phyloP scores from a whole-genome alignment of 148 eudicot genomes.

The Vaccinium darrowii region DNA sequence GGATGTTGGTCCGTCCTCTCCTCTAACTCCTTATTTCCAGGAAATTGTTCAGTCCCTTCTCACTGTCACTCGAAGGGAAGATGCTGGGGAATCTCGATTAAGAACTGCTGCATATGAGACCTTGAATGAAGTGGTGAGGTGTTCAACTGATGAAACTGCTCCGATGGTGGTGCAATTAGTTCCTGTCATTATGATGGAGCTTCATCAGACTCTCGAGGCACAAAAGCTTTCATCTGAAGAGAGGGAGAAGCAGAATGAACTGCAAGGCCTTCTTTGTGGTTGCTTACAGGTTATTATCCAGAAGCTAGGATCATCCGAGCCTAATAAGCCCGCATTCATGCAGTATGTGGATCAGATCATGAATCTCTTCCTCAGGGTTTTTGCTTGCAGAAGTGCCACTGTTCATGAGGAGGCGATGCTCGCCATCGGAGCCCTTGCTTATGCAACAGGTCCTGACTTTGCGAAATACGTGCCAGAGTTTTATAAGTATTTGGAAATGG shows the following conservation, averaged over 20 bases:
- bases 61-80: conserved; percentile 80
- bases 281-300: conserved; percentile 92
- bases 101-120: conserved; percentile 94
- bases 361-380: conserved; percentile 76
- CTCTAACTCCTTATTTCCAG: conserved; percentile 77
- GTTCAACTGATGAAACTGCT: conserved; percentile 87
- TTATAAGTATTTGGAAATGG: conserved; percentile 87
- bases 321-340: conserved; percentile 58
- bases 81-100: conserved; percentile 80
- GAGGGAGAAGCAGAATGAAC: conserved; percentile 73
- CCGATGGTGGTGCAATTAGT: conserved; percentile 75
- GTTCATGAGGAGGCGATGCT: conserved; percentile 98
- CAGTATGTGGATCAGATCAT: conserved; percentile 85
- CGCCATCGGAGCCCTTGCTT: conserved; percentile 92
- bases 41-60: conserved; percentile 87
- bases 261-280: conserved; percentile 96
- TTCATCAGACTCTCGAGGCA: conserved; percentile 77
- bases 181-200: conserved; percentile 89
- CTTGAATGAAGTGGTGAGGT: conserved; percentile 89
- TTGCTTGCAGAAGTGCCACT: conserved; percentile 82
- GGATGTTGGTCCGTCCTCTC: conserved; percentile 68
- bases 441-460: conserved; percentile 72
- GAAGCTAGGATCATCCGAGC: conserved; percentile 78
- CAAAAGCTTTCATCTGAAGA: conserved; percentile 77
- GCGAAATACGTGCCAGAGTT: conserved; percentile 77